Evolutionary conservation across 208 protist species (phyloP), one percentile per base, ranked within the genome.

Genomic region (Trypanosoma mega): DNA sequence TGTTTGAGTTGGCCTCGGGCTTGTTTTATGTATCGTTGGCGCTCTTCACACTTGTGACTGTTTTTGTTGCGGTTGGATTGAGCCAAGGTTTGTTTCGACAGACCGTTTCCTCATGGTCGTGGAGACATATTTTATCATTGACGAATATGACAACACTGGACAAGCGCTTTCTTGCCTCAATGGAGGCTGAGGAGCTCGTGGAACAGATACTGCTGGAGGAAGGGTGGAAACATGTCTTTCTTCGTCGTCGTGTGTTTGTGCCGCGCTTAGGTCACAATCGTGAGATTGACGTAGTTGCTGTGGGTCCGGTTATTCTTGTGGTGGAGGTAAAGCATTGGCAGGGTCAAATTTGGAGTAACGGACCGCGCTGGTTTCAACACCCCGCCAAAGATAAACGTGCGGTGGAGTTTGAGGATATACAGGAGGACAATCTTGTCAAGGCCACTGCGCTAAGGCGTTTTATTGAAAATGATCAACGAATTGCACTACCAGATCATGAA

Each of bases 311-410:
- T 37, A 58, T 96, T 14, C 76, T 93, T 9, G 89, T 96, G 20
- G 75, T 96, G 5, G 89, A 96, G 68, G 89, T 96, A 48, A 96
- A 96, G 65, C 71, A 96, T 60, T 96, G 89, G 86, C 83, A 81
- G n/a, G 89, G 89, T 29, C 71, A 77, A n/a, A 84, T 96, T 44
- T 96, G 89, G 86, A 80, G 80, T 51, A 90, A 93, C 43, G 89
- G 89, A 3, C 66, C 69, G 8, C 74, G 77, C 23, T 96, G 89
- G 89, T 96, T 81, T 64, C 89, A 96, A 61, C 65, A 68, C 41
- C 67, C 80, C 41, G 9, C 49, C 59, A 26, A 68, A 31, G 12
- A 52, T 59, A 53, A 44, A 14, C 67, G 77, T 24, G 81, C 83
- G 0, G 47, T 93, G 18, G 79, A 96, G 73, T 96, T 93, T 60